phyloP scores from a whole-genome alignment of 352 stramenopile genomes.

The Pythium brachiatum region DNA sequence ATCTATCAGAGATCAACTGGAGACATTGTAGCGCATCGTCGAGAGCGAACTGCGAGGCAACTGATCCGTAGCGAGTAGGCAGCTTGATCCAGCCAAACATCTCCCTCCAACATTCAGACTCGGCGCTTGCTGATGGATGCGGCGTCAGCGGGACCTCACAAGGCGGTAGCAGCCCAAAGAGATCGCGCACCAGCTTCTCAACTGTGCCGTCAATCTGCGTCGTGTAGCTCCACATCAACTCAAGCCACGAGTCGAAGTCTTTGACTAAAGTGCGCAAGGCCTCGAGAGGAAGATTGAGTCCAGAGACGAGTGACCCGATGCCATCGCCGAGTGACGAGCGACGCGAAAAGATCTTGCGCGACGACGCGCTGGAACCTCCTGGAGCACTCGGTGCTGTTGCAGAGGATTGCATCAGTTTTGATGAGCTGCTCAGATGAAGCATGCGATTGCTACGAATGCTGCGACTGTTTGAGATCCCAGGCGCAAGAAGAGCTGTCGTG shows the following conservation, averaged over 20 bases:
- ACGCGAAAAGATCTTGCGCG: conserved; percentile 7
- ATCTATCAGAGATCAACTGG: background rate
- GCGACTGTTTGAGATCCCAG: conserved; percentile 6
- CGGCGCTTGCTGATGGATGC: background rate
- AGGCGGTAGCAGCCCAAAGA: conserved; percentile 16
- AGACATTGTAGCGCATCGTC: conserved; percentile 17
- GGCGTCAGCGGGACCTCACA: background rate
- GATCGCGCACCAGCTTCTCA: conserved; percentile 15
- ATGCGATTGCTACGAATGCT: conserved; percentile 11
- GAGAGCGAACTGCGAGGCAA: conserved; percentile 16
- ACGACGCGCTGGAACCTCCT: background rate
- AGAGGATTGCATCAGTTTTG: background rate
- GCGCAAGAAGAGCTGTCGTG: background rate
- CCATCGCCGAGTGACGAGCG: conserved; percentile 1
- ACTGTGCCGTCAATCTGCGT: conserved; percentile 3
- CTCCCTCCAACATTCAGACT: conserved; percentile 1
- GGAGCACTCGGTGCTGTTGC: background rate
- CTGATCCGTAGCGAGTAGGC: conserved; percentile 5
- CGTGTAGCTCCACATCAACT: conserved; percentile 34
- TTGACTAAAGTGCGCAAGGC: conserved; percentile 11
- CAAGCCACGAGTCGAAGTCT: conserved; percentile 32
- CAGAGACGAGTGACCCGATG: conserved; percentile 24
- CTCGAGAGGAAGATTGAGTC: conserved; percentile 21
- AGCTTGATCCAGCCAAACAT: conserved; percentile 22
- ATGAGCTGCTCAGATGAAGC: background rate